These are phyloP conservation scores for Pleurotus giganteus DNA, from an alignment of 768 basidiomycete genomes.

Conservation along the genomic window DNA sequence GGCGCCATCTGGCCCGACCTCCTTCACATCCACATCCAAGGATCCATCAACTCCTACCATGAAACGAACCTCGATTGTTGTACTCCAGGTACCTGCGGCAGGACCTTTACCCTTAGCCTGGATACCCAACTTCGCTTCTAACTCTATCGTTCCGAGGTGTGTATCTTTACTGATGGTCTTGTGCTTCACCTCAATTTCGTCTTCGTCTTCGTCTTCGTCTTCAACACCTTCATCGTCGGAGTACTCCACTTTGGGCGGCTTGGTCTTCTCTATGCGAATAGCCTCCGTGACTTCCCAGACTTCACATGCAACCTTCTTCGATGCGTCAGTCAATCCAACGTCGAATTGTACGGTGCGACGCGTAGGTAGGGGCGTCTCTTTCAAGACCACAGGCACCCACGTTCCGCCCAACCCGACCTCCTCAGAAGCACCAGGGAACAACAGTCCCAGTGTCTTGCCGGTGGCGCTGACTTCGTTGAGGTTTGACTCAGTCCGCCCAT, in stretches of 20 bases:
- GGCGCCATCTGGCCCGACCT: conserved; percentile 31
- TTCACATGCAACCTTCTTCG: conserved; percentile 60
- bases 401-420: conserved; percentile 53
- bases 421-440: conserved; percentile 52
- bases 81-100: conserved; percentile 45
- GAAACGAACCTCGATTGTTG: conserved; percentile 47
- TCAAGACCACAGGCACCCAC: conserved; percentile 65
- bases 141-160: conserved; percentile 42
- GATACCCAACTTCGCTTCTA: conserved; percentile 40
- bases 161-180: conserved; percentile 55
- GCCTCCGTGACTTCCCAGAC: conserved; percentile 77
- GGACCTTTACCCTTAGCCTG: conserved; percentile 36
- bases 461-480: conserved; percentile 52
- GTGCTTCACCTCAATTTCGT: conserved; percentile 63
- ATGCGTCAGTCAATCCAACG: conserved; percentile 42
- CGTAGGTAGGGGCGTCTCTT: conserved; percentile 71
- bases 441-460: conserved; percentile 58
- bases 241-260: conserved; percentile 40
- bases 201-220: conserved; percentile 59
- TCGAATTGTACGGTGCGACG: conserved; percentile 60
- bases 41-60: conserved; percentile 35
- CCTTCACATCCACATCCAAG: conserved; percentile 35
- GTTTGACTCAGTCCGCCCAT: conserved; percentile 39
- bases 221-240: conserved; percentile 49
- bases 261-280: conserved; percentile 59